A percentile compares a stretch with the other conserved stretches of the same genome.
These are phyloP conservation scores for Trametopsis cervina DNA, from an alignment of 768 basidiomycete species.

Conservation along the genomic window DNA sequence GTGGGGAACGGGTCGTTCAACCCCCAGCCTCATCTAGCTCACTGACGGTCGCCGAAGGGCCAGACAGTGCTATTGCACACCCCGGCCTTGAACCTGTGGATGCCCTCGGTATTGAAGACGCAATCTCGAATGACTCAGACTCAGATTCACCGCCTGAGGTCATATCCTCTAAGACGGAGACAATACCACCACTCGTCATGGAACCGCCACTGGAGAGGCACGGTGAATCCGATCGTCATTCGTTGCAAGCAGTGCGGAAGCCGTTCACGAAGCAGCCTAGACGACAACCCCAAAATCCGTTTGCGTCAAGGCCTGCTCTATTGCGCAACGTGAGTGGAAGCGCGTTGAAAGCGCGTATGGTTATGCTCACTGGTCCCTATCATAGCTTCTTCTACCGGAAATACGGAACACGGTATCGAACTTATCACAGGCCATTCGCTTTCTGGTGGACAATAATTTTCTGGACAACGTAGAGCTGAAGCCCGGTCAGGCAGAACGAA, in stretches of 20 bases:
- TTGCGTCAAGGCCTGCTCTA: conserved; percentile 60
- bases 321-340: conserved; percentile 62
- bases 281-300: conserved; percentile 52
- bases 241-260: conserved; percentile 16
- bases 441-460: conserved; percentile 87
- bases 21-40: no score
- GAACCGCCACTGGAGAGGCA: neutral
- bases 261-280: conserved; percentile 35
- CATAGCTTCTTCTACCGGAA: conserved; percentile 74
- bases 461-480: conserved; percentile 70
- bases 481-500: conserved; percentile 67
- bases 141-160: conserved; percentile 47
- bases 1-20: no score
- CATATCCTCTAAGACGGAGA: conserved; percentile 43
- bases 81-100: no score
- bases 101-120: neutral
- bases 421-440: conserved; percentile 86
- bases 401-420: conserved; percentile 87
- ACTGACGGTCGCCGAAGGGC: no score
- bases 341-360: conserved; percentile 3
- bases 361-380: neutral
- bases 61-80: no score
- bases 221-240: neutral
- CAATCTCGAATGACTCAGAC: conserved; percentile 20
- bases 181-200: conserved; percentile 1